Base-by-base conservation (phyloP, 169 alveolate genomes). In the Miamiensis avidus region DNA sequence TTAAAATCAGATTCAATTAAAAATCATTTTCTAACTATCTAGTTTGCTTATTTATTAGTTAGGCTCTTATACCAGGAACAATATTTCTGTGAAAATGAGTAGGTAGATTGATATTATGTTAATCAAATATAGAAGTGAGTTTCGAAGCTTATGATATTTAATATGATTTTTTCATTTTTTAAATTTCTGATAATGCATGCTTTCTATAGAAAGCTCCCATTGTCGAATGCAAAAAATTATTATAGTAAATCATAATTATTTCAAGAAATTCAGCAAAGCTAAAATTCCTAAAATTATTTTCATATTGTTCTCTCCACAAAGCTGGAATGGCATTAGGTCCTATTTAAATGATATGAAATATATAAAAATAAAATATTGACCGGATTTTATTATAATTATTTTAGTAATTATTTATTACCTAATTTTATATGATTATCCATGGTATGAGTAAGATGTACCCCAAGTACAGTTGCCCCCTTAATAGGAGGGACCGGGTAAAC, bases 401-500 rank as follows among this genome's bases (percentile, higher is more conserved):
- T 11, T 11, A 11, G 20, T 49, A 49, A 49, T n/a, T n/a, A n/a
- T n/a, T 49, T 49, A 20, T 11, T 49, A 49, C 96, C 96, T 26
- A 93, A 78, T 77, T 93, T 93, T 25, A 93, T 76, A n/a, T 82
- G 31, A 32, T 93, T 93, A 85, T 91, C 89, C 11, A 84, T 75
- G 1, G 93, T 86, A 16, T 88, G 25, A 0, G 96, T 93, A 20
- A 93, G 78, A 82, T 93, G 96, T 0, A 93, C 92, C 72, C 96
- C 96, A 49, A 93, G 77, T 34, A 89, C 78, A 31, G 83, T 84
- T 0, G 89, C 74, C 1, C 93, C 93, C 34, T 85, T 83, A 28
- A 88, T 25, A 76, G 86, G 86, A 31, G 95, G 95, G 26, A 93
- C 93, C 4, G 96, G 96, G 78, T 93, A 93, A 1, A 93, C 91